Base-by-base conservation (phyloP, 2,329 filamentous ascomycete species). In the Pestalotiopsis sp. region DNA sequence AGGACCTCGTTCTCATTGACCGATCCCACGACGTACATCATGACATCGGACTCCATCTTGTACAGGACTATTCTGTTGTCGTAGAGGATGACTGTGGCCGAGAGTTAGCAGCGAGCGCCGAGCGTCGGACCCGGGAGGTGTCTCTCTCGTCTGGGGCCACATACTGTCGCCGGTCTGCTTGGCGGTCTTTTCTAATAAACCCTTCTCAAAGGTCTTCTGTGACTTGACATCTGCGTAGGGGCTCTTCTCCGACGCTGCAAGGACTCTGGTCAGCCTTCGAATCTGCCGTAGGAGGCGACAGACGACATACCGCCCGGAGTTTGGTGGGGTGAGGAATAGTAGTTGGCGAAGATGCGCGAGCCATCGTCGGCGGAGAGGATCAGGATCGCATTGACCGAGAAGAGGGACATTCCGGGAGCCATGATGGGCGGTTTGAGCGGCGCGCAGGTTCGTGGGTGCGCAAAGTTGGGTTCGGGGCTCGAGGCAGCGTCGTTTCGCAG, bases 31-130 rank as follows among this genome's bases (percentile, higher is more conserved):
- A 98, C 92, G 80, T 98, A 98, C 78, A 90, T 89, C 92, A 98
- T 98, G 68, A 98, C 93, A 81, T 99, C 96, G 75, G 93, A 94
- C 85, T 99, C 96, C 84, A 92, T 92, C 90, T 99, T 99, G 87
- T 98, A 99, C 66, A 98, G 91, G 67, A 98, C 94, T 70, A 99
- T 92, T 76, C 94, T 90, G 84, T 97, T 97, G 83, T 99, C 96
- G 83, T 98, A 98, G 68, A 99, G 90, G 75, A 99, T 97, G 76
- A 99, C 96, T 83, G 98, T 96, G 75, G 57, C 4, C 41, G 6
- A n/a, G 31, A 11, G 57, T 69, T 31, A 69, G 67, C 64, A 49
- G 17, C 23, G 62, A 12, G 62, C 45, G 45, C 45, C 45, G 45
- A 60, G 3, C 58, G 58, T 36, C 58, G 58, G 58, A 7, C 31